These are phyloP conservation scores for Chaetomium cochliodes DNA, from an alignment of 495 filamentous ascomycete species.

Conservation along the genomic window DNA sequence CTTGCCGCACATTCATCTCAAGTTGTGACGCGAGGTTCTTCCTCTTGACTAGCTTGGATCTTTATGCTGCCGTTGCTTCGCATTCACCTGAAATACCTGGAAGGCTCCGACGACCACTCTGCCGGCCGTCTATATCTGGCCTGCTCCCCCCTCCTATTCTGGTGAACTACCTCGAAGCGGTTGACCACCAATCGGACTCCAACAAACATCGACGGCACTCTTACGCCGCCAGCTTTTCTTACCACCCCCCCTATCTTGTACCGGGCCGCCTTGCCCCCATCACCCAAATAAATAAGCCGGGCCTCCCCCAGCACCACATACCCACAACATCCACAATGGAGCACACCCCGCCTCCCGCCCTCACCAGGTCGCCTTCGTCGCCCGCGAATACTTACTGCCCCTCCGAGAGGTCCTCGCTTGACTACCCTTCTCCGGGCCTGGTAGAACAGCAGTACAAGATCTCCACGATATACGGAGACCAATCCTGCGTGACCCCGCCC, in stretches of 20 bases:
- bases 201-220: conserved; percentile 24
- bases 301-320: conserved; percentile 5
- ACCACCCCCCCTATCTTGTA: conserved; percentile 30
- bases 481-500: conserved; percentile 39
- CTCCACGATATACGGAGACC: conserved; percentile 46
- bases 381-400: conserved; percentile 49
- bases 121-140: conserved; percentile 32
- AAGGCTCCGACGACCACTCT: conserved; percentile 21
- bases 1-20: conserved; percentile 28
- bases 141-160: conserved; percentile 27
- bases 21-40: conserved; percentile 14
- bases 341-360: conserved; percentile 49
- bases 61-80: conserved; percentile 16
- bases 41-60: conserved; percentile 11
- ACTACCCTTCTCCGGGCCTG: conserved; percentile 47
- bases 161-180: conserved; percentile 23
- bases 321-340: conserved; percentile 41
- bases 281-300: conserved; percentile 24
- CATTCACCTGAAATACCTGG: conserved; percentile 18
- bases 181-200: conserved; percentile 37
- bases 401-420: conserved; percentile 47
- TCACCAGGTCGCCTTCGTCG: conserved; percentile 49
- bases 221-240: conserved; percentile 24
- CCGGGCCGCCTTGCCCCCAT: conserved; percentile 25
- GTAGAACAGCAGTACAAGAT: conserved; percentile 50